phyloP scores from a whole-genome alignment of 2,329 filamentous ascomycete genomes.

The Neopestalotiopsis clavispora region DNA sequence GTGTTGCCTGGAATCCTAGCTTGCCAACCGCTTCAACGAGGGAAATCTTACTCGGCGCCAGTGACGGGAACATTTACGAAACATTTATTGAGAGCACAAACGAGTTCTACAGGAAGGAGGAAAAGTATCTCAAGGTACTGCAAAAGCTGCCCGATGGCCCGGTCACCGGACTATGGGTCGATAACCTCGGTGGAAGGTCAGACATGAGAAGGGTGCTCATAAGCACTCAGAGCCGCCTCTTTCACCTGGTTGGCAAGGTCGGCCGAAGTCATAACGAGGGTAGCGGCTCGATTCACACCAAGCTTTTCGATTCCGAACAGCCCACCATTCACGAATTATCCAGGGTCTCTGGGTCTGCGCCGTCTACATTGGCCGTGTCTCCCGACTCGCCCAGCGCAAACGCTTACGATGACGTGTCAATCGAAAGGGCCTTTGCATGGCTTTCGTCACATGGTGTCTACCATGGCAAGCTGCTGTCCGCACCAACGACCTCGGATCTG shows the following conservation, averaged over 20 bases:
- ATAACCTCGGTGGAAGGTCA: conserved; percentile 68
- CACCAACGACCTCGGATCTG: conserved; percentile 65
- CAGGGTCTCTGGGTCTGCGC: conserved; percentile 60
- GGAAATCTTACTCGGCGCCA: conserved; percentile 88
- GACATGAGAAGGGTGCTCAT: conserved; percentile 81
- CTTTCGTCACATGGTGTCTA: conserved; percentile 85
- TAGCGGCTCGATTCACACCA: conserved; percentile 82
- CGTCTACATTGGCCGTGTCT: conserved; percentile 75
- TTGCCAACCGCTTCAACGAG: conserved; percentile 91
- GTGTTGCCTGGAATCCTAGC: conserved; percentile 92
- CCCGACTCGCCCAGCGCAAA: conserved; percentile 69
- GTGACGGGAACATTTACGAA: conserved; percentile 96
- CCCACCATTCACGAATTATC: conserved; percentile 77
- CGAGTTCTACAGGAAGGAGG: conserved; percentile 94
- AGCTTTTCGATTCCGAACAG: conserved; percentile 85
- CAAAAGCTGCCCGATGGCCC: conserved; percentile 84
- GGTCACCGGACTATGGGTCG: conserved; percentile 85
- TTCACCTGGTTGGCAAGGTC: conserved; percentile 81
- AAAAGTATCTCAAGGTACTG: conserved; percentile 85
- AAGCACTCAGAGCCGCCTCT: conserved; percentile 76
- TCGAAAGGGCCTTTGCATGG: conserved; percentile 87
- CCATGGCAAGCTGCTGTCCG: conserved; percentile 77
- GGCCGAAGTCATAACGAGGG: conserved; percentile 77
- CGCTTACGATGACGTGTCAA: conserved; percentile 58
- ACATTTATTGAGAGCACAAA: conserved; percentile 91